A percentile compares a stretch with the other conserved stretches of the same genome.
Evolutionary conservation across 2,329 filamentous ascomycete species (phyloP).

Genomic region (Colletotrichum sp.): DNA sequence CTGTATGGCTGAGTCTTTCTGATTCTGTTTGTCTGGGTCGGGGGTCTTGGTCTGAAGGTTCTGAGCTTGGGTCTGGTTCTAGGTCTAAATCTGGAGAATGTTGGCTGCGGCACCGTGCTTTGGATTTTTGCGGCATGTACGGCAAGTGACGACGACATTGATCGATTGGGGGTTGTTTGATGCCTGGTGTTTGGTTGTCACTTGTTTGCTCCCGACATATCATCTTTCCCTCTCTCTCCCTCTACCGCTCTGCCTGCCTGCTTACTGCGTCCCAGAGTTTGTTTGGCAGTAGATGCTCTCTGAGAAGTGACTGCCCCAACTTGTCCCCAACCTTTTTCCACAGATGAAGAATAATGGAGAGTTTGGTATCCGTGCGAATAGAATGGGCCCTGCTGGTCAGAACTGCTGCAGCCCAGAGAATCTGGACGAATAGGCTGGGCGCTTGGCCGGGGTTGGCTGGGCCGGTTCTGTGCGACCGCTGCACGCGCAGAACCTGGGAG

Average conservation of each 20-base stretch:
- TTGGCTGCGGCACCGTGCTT: neutral
- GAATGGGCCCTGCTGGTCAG: conserved; percentile 14
- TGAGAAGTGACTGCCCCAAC: neutral
- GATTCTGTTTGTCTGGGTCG: neutral
- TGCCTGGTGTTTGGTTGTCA: neutral
- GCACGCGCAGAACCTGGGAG: neutral
- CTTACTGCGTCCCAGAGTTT: neutral
- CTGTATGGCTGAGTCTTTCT: neutral
- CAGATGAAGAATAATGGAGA: conserved; percentile 4
- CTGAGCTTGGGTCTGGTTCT: neutral
- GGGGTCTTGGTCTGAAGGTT: neutral
- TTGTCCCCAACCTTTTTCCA: neutral
- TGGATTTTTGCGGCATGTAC: neutral
- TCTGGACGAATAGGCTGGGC: conserved; percentile 9
- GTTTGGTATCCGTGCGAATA: conserved; percentile 1
- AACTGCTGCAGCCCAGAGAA: conserved; percentile 16
- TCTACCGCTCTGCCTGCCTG: neutral
- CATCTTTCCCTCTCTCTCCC: neutral
- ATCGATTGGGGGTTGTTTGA: neutral
- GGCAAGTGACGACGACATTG: neutral
- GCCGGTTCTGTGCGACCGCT: neutral
- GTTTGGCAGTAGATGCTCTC: neutral
- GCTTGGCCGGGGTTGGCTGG: conserved; percentile 8
- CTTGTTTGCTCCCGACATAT: neutral
- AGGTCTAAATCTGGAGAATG: neutral